Percentiles rank a stretch among this genome's conserved stretches.
phyloP scores from a whole-genome alignment of 1,139 yeast genomes.

The Saccharomyces hybrid region DNA sequence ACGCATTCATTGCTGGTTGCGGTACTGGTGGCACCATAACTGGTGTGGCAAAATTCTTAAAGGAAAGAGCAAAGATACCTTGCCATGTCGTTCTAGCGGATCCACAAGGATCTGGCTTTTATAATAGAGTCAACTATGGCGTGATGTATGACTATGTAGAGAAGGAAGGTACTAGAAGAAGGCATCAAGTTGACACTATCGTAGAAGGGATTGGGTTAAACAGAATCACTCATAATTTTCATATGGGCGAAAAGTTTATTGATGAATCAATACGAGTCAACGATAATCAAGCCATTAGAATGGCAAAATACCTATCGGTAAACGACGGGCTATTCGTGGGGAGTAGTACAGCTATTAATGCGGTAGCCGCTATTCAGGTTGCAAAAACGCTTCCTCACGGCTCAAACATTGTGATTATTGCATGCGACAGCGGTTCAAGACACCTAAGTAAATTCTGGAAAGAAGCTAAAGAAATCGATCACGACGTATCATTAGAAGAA shows the following conservation, averaged over 20 bases:
- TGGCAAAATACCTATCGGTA: slow-evolving; percentile 78
- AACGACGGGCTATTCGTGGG: slow-evolving; percentile 90
- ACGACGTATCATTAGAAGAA: slow-evolving; percentile 30
- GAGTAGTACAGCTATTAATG: slow-evolving; percentile 84
- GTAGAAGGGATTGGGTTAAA: slow-evolving; percentile 93
- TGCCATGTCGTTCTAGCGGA: slow-evolving; percentile 65
- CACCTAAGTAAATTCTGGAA: slow-evolving; percentile 93
- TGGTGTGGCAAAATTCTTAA: slow-evolving; percentile 73
- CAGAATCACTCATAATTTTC: slow-evolving; percentile 74
- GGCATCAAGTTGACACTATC: slow-evolving; percentile 93
- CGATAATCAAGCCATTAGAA: slow-evolving; percentile 72
- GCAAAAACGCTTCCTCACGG: slow-evolving; percentile 58
- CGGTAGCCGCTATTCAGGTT: slow-evolving; percentile 74
- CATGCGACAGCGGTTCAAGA: slow-evolving; percentile 88
- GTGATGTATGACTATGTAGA: slow-evolving; percentile 90
- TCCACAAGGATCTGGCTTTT: slow-evolving; percentile 93
- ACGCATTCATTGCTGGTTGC: slow-evolving; percentile 69
- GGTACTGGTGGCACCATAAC: slow-evolving; percentile 52
- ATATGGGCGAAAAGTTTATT: slow-evolving; percentile 58
- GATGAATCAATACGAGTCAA: slow-evolving; percentile 75
- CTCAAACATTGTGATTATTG: slow-evolving; percentile 70
- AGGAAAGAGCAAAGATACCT: slow-evolving; percentile 38
- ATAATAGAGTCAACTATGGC: slow-evolving; percentile 75
- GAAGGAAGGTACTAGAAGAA: slow-evolving; percentile 83
- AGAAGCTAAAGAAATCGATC: slow-evolving; percentile 39